Conservation (phyloP, 371 early-diverging fungal species). For the Nosema granulosis region DNA sequence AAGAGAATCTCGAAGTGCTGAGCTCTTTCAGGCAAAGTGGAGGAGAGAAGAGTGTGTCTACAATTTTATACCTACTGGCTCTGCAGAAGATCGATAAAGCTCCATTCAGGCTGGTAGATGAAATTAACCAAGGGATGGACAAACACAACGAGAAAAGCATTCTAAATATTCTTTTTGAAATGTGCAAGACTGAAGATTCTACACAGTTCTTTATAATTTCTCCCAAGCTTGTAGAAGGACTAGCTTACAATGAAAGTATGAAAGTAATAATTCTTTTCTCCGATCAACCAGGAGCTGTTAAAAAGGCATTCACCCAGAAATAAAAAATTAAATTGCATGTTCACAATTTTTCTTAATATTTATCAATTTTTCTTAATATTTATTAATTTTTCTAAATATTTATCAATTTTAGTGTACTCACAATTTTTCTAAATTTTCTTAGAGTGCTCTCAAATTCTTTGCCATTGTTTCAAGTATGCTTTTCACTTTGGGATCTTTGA, state of each 20-base stretch:
- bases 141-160: conserved; percentile 88
- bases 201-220: conserved; percentile 87
- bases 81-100: conserved; percentile 77
- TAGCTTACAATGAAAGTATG: conserved; percentile 84
- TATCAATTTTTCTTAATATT: no score
- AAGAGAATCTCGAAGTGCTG: conserved; percentile 77
- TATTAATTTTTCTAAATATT: no score
- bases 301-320: conserved; percentile 25
- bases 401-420: no score
- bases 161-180: conserved; percentile 72
- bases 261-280: conserved; percentile 77
- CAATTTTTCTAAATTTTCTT: no score
- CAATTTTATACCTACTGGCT: conserved; percentile 89
- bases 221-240: conserved; percentile 88
- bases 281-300: conserved; percentile 1
- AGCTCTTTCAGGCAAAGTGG: conserved; percentile 89
- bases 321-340: no score
- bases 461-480: not conserved
- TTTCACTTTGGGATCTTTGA: not conserved
- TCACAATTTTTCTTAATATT: no score
- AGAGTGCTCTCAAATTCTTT: not conserved
- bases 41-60: conserved; percentile 72
- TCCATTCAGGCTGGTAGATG: conserved; percentile 97
- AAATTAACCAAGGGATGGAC: conserved; percentile 99
- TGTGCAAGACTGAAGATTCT: conserved; percentile 5